Conservation (phyloP, 441 rosid species). For the Populus hybrid region DNA sequence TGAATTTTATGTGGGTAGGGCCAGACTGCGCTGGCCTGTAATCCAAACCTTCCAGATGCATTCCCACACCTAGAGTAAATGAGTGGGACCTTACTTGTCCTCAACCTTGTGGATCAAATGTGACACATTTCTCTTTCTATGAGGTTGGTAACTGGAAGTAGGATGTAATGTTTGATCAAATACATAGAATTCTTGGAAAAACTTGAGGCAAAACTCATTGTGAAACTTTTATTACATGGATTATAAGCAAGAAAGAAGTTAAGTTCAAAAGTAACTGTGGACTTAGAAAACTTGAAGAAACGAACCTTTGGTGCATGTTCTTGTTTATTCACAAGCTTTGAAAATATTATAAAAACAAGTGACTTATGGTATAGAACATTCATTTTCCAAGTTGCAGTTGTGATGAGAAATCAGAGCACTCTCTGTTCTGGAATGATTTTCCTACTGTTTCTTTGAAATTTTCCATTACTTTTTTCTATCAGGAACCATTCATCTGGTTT, state of each 20-base stretch:
- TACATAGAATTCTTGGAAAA: neutral
- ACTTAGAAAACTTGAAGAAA: neutral
- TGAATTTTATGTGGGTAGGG: neutral
- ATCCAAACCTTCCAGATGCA: too few species aligned
- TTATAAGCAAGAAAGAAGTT: neutral
- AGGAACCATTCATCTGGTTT: neutral
- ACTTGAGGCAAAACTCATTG: neutral
- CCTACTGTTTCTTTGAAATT: neutral
- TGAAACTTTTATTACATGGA: neutral
- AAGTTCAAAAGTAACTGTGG: neutral
- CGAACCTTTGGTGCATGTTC: neutral
- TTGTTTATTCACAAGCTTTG: neutral
- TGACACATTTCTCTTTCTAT: too few species aligned
- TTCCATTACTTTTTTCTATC: neutral
- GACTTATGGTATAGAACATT: neutral
- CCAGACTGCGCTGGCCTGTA: neutral
- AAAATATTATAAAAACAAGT: neutral
- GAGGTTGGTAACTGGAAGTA: too few species aligned
- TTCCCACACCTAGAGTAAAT: too few species aligned
- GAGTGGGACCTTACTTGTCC: too few species aligned
- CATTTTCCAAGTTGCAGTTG: neutral
- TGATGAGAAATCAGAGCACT: neutral
- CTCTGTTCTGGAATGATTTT: slow-evolving; percentile 4
- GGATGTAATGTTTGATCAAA: too few species aligned
- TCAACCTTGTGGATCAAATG: too few species aligned